Conservation (phyloP, 1,284 basidiomycete species). For the Cryptococcus neoformans region DNA sequence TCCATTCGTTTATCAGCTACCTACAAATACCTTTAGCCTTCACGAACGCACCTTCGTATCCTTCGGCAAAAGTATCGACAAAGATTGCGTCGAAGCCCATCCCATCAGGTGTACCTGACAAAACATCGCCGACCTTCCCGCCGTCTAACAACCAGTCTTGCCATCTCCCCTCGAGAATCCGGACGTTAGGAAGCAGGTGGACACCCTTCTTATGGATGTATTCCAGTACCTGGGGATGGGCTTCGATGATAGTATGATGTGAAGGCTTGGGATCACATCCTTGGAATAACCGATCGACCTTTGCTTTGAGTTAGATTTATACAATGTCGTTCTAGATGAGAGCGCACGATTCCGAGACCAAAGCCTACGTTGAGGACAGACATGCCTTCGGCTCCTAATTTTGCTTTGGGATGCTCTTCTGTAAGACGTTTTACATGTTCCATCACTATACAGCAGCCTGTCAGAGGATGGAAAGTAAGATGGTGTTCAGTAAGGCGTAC, state of each 20-base stretch:
- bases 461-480: conserved; percentile 12
- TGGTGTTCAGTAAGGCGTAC: conserved; percentile 47
- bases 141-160: conserved; percentile 67
- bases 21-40: neutral
- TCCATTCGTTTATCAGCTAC: conserved; percentile 4
- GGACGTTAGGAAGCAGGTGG: conserved; percentile 71
- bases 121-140: conserved; percentile 38
- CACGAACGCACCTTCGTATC: conserved; percentile 61
- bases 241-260: conserved; percentile 89
- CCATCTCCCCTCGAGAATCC: conserved; percentile 86
- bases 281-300: conserved; percentile 85
- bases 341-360: conserved; percentile 83
- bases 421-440: conserved; percentile 57
- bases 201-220: conserved; percentile 75
- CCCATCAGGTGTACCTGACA: conserved; percentile 38
- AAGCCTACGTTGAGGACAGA: conserved; percentile 89
- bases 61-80: conserved; percentile 93
- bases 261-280: conserved; percentile 53
- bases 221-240: conserved; percentile 84
- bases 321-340: neutral
- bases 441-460: conserved; percentile 45
- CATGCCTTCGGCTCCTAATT: conserved; percentile 52
- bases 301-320: conserved; percentile 11
- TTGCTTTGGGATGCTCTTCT: conserved; percentile 54
- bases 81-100: conserved; percentile 82